Percentiles rank a stretch among this genome's conserved stretches.
Conservation (phyloP, 75 land plant genomes). For the Selaginella tamariscina region DNA sequence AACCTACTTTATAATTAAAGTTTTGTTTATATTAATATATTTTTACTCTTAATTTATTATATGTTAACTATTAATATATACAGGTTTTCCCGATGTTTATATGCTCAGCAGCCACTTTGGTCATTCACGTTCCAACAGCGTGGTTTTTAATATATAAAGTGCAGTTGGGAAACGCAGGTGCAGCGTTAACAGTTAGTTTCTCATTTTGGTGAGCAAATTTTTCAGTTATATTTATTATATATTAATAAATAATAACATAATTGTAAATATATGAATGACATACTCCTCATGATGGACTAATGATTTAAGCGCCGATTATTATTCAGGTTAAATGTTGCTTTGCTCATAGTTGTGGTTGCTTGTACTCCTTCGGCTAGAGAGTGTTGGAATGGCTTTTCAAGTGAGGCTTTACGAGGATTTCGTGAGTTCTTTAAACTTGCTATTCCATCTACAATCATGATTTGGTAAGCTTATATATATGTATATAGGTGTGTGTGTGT, state of each 20-base stretch:
- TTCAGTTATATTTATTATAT: neutral
- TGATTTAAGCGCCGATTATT: slow-evolving; percentile 16
- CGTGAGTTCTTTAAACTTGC: slow-evolving; percentile 7
- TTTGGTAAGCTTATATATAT: too few species aligned
- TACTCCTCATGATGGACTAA: neutral
- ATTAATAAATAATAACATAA: too few species aligned
- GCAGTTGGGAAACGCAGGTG: neutral
- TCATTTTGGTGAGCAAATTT: neutral
- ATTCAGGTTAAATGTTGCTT: slow-evolving; percentile 20
- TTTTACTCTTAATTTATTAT: too few species aligned
- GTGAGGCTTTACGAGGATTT: slow-evolving; percentile 16
- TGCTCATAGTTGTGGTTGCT: slow-evolving; percentile 12
- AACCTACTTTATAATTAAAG: too few species aligned
- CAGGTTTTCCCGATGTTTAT: slow-evolving; percentile 17
- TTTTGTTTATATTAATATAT: too few species aligned
- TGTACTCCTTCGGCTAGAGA: slow-evolving; percentile 5
- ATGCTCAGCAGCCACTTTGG: slow-evolving; percentile 12
- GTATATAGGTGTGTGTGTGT: too few species aligned
- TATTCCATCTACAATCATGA: slow-evolving; percentile 14
- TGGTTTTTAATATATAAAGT: neutral
- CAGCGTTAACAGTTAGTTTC: neutral
- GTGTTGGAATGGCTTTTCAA: slow-evolving; percentile 20
- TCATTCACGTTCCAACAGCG: slow-evolving; percentile 13
- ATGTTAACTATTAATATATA: too few species aligned
- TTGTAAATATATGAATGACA: too few species aligned